Evolutionary conservation across 2,329 filamentous ascomycete genomes (phyloP).

Genomic region (Emericellopsis atlantica): DNA sequence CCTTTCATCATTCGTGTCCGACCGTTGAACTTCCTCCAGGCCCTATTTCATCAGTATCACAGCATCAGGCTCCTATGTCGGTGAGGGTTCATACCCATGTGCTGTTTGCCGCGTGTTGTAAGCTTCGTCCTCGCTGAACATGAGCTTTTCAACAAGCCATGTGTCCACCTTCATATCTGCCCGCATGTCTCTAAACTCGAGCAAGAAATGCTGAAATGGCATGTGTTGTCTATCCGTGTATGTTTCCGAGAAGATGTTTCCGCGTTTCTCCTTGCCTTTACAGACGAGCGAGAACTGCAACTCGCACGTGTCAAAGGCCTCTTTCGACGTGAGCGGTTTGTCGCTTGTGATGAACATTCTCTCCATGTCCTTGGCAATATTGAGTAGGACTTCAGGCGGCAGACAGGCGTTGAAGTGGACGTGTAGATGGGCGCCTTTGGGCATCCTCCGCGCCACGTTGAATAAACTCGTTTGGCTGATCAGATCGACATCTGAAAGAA

Average conservation of each 20-base stretch:
- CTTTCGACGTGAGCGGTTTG: constrained; percentile 26
- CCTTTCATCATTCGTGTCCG: constrained; percentile 63
- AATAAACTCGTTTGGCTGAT: constrained; percentile 46
- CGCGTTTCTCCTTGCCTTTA: constrained; percentile 17
- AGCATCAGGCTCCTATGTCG: constrained; percentile 3
- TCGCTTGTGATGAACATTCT: constrained; percentile 59
- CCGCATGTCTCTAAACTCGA: constrained; percentile 17
- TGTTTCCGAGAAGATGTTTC: constrained; percentile 32
- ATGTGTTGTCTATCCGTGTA: constrained; percentile 35
- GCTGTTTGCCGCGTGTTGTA: constrained; percentile 36
- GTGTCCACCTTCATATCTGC: constrained; percentile 16
- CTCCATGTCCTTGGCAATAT: constrained; percentile 37
- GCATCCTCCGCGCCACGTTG: constrained; percentile 42
- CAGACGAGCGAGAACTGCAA: constrained; percentile 46
- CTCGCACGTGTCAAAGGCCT: constrained; percentile 37
- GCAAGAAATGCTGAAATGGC: constrained; percentile 26
- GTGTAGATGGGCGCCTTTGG: constrained; percentile 63
- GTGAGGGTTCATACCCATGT: constrained; percentile 32
- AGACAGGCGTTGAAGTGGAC: constrained; percentile 71
- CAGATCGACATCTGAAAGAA: constrained; percentile 39
- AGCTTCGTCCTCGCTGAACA: constrained; percentile 48
- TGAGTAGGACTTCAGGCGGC: constrained; percentile 44
- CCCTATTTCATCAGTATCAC: constrained; percentile 17
- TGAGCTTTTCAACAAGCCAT: constrained; percentile 51
- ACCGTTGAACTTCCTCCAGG: constrained; percentile 53